Evolutionary conservation across 2,329 filamentous ascomycete genomes (phyloP).

Genomic region (Cryphonectria nitschkei): DNA sequence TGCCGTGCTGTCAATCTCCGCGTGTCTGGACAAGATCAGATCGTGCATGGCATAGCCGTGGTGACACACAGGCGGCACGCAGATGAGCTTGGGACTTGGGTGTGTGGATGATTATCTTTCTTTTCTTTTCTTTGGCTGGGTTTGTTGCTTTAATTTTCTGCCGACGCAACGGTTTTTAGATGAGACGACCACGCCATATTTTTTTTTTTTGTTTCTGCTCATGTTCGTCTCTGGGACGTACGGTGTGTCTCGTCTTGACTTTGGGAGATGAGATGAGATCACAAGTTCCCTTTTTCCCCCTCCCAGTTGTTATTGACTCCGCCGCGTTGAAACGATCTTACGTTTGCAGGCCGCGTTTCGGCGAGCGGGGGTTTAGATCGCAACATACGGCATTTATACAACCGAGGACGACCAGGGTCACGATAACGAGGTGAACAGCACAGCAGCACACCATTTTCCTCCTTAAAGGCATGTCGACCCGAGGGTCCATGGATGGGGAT

Average conservation of each 20-base stretch:
- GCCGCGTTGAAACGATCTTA: slow-evolving; percentile 6
- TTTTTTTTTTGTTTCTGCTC: not conserved
- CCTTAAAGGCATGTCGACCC: not conserved
- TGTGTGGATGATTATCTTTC: not conserved
- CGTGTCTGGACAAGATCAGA: slow-evolving; percentile 3
- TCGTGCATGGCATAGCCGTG: slow-evolving; percentile 6
- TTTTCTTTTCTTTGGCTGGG: not conserved
- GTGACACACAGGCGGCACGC: not conserved
- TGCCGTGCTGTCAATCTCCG: slow-evolving; percentile 1
- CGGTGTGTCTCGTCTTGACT: not conserved
- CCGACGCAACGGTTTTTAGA: not conserved
- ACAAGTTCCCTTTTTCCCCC: not conserved
- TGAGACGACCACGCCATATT: not conserved
- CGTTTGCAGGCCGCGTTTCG: slow-evolving; percentile 24
- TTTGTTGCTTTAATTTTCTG: not conserved
- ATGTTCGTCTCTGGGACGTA: not conserved
- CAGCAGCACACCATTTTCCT: not conserved
- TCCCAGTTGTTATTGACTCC: not conserved
- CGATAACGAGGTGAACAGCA: not conserved
- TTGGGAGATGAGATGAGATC: not conserved
- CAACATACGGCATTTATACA: not conserved
- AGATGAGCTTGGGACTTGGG: not conserved
- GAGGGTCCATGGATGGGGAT: not conserved
- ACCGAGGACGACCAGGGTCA: slow-evolving; percentile 8
- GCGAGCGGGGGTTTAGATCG: slow-evolving; percentile 17